These are phyloP conservation scores for Apiotrichum veenhuisii DNA, from an alignment of 1,284 basidiomycete species.

Conservation along the genomic window DNA sequence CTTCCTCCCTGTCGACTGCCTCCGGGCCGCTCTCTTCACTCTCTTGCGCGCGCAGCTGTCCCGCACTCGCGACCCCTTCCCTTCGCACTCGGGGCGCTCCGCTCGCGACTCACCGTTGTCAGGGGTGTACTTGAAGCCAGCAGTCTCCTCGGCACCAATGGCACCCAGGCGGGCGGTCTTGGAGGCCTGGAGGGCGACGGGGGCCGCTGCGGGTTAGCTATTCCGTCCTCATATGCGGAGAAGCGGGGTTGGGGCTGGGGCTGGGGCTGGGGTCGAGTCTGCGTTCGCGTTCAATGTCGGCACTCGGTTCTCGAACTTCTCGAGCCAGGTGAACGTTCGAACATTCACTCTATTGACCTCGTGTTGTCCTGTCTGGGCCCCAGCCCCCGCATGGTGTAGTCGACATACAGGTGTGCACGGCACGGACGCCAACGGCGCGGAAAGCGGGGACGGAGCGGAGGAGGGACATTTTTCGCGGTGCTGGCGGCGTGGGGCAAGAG, in stretches of 20 bases:
- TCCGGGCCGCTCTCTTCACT: not conserved
- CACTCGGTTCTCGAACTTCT: not conserved
- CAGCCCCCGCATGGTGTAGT: not conserved
- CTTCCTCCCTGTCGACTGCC: not conserved
- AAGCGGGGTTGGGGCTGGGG: no score
- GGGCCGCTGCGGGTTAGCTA: not conserved
- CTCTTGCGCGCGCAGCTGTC: not conserved
- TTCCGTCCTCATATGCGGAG: no score
- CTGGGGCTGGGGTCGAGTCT: no score
- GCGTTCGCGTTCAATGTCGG: no score
- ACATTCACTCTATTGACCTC: not conserved
- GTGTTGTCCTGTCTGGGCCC: not conserved
- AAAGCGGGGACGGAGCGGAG: constrained; percentile 31
- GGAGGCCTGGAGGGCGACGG: constrained; percentile 32
- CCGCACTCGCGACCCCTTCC: not conserved
- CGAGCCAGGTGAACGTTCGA: not conserved
- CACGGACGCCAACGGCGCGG: constrained; percentile 35
- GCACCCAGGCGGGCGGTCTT: constrained; percentile 20
- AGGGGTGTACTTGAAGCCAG: constrained; percentile 49
- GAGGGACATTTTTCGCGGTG: constrained; percentile 34
- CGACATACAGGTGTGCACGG: constrained; percentile 39
- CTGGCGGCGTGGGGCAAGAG: constrained; percentile 8
- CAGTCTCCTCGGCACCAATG: constrained; percentile 44
- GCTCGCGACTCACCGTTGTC: constrained; percentile 24
- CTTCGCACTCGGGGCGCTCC: not conserved